Conservation (phyloP, 805 yeast species). For the Candida glaebosa region DNA sequence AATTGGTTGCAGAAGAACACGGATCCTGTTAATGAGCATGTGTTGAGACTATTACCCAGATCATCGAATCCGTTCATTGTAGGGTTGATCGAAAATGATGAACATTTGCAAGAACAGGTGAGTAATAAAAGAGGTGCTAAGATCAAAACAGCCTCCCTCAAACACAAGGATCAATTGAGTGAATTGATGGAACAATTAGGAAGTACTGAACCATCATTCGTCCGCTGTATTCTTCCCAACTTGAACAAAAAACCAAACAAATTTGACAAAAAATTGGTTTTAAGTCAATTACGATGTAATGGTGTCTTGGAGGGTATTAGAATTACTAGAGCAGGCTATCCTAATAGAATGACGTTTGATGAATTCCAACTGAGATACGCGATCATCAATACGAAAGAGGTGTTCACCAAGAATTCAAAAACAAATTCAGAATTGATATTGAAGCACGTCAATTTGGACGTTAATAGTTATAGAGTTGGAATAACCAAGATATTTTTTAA, state of each 20-base stretch:
- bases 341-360: conserved; percentile 81
- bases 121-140: conserved; percentile 36
- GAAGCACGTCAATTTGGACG: conserved; percentile 57
- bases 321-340: conserved; percentile 95
- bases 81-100: conserved; percentile 47
- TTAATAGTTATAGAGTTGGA: conserved; percentile 61
- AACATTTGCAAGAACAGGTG: conserved; percentile 18
- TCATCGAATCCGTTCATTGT: conserved; percentile 59
- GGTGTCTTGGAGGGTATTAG: conserved; percentile 98
- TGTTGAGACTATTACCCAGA: conserved; percentile 54
- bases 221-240: conserved; percentile 93
- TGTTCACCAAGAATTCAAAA: conserved; percentile 48
- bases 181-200: conserved; percentile 69
- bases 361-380: conserved; percentile 76
- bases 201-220: conserved; percentile 92
- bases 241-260: conserved; percentile 63
- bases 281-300: conserved; percentile 89
- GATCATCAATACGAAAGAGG: conserved; percentile 54
- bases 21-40: conserved; percentile 83
- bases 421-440: conserved; percentile 68
- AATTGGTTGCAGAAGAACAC: conserved; percentile 94
- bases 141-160: conserved; percentile 70
- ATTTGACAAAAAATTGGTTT: conserved; percentile 72
- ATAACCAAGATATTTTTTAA: conserved; percentile 71
- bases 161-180: conserved; percentile 81